Base-by-base conservation (phyloP, 2,329 filamentous ascomycete species). In the Penicillium expansum region DNA sequence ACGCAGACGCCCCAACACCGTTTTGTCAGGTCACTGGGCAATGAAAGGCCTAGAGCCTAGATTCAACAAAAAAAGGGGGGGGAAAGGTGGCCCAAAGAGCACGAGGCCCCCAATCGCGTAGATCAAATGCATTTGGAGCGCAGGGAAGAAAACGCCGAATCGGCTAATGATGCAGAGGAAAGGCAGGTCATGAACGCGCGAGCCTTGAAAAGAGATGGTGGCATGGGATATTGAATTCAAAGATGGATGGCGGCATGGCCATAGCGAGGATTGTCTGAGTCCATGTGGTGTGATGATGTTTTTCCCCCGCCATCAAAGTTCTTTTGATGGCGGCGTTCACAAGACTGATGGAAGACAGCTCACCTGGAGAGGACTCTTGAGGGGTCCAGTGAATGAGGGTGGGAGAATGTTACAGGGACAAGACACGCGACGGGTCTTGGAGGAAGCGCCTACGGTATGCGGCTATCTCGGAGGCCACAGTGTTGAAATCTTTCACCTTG, bases 361-460 rank as follows among this genome's bases (percentile, higher is more conserved):
- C 62, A 65, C 60, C 61, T 52, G 18, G 55, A 56, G 55, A 38
- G 42, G 33, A 61, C 42, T 58, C 51, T 32, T 38, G 38, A 52
- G 29, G 42, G 29, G 48, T 52, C 48, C 18, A 33, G 44, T 41
- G 50, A 56, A 55, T 45, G 55, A 39, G 39, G 24, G 38, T 29
- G 48, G 39, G 20, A 45, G 32, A 45, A 59, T 58, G 68, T 75
- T 77, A 79, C 74, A 79, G 69, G 62, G 76, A 70, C 59, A 79
- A 68, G 65, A 79, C 71, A 63, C 76, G 74, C 54, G 77, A 75
- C 50, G 73, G 69, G 64, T 79, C 77, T 67, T 77, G 70, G 37
- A 79, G 74, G 63, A 79, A 79, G 66, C 75, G 76, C 71, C 77
- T 77, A 75, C 79, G 78, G 70, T 81, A 81, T 65, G 73, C 74